Percentiles rank a stretch among this genome's conserved stretches.
Evolutionary conservation across 169 alveolate species (phyloP).

Genomic region (Ichthyophthirius multifiliis): DNA sequence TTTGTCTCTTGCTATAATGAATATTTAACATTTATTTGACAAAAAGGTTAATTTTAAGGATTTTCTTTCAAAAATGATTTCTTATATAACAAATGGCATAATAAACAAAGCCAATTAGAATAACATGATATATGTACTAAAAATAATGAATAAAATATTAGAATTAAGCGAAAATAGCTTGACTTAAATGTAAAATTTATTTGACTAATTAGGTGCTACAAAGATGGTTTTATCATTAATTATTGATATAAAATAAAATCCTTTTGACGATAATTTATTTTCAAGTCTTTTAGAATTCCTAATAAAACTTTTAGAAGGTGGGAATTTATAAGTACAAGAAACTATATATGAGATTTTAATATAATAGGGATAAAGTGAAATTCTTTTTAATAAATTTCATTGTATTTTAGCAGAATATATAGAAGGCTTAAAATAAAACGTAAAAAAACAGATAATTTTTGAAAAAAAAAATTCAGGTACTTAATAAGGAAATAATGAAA

Average conservation of each 20-base stretch:
- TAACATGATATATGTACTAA: slow-evolving; percentile 11
- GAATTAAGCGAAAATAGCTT: background rate
- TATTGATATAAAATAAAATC: slow-evolving; percentile 17
- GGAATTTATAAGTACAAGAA: background rate
- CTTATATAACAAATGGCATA: slow-evolving; percentile 14
- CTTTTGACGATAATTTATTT: slow-evolving; percentile 1
- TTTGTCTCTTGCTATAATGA: slow-evolving; percentile 13
- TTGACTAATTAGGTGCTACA: slow-evolving; percentile 29
- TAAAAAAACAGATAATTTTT: slow-evolving; percentile 20
- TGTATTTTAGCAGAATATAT: slow-evolving; percentile 6
- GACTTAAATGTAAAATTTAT: slow-evolving; percentile 11
- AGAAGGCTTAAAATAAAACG: slow-evolving; percentile 17
- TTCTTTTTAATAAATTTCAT: slow-evolving; percentile 16
- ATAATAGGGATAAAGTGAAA: slow-evolving; percentile 6
- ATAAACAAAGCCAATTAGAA: background rate
- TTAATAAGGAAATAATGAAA: no score
- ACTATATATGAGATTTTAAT: slow-evolving; percentile 19
- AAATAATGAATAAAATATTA: slow-evolving; percentile 14
- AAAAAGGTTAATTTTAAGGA: slow-evolving; percentile 11
- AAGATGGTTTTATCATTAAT: slow-evolving; percentile 19
- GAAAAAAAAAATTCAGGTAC: no score
- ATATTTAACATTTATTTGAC: slow-evolving; percentile 3
- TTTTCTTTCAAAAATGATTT: slow-evolving; percentile 14
- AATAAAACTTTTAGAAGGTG: background rate
- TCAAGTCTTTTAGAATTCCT: background rate